A percentile compares a stretch with the other conserved stretches of the same genome.
phyloP scores from a whole-genome alignment of 108 stramenopile genomes.

The Discostella pseudostelligera region DNA sequence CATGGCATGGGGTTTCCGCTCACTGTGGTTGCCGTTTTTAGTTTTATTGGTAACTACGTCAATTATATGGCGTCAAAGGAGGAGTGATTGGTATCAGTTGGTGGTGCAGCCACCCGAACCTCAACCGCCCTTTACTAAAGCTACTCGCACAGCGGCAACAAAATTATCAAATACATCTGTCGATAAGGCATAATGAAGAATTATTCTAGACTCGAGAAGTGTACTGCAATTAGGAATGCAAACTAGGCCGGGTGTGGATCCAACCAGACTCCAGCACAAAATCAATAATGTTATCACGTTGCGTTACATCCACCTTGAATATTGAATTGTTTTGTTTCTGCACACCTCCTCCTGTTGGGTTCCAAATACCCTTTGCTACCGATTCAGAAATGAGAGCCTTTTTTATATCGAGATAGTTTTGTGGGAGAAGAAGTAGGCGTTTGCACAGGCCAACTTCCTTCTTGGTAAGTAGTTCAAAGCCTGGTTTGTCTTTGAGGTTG shows the following conservation, averaged over 20 bases:
- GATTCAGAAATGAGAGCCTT: conserved; percentile 79
- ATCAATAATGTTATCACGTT: conserved; percentile 71
- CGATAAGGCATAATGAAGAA: too few species aligned
- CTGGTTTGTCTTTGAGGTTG: conserved; percentile 39
- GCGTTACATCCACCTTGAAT: conserved; percentile 72
- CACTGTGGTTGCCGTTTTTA: too few species aligned
- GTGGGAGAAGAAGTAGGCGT: conserved; percentile 55
- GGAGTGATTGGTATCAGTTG: too few species aligned
- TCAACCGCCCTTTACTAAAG: too few species aligned
- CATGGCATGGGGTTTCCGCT: too few species aligned
- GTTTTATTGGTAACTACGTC: too few species aligned
- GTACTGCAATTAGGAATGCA: too few species aligned
- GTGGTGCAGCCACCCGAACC: too few species aligned
- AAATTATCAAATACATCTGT: too few species aligned
- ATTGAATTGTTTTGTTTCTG: conserved; percentile 35
- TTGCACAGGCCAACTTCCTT: conserved; percentile 73
- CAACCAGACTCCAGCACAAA: conserved; percentile 82
- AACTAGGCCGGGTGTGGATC: conserved; percentile 55
- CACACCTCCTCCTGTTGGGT: conserved; percentile 26
- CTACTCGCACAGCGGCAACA: too few species aligned
- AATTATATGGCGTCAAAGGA: too few species aligned
- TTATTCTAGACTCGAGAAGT: too few species aligned
- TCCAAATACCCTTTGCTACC: conserved; percentile 58
- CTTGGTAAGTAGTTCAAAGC: conserved; percentile 64
- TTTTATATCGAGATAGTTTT: conserved; percentile 76